These are phyloP conservation scores for Claviceps paspali DNA, from an alignment of 2,329 filamentous ascomycete genomes.

Conservation along the genomic window DNA sequence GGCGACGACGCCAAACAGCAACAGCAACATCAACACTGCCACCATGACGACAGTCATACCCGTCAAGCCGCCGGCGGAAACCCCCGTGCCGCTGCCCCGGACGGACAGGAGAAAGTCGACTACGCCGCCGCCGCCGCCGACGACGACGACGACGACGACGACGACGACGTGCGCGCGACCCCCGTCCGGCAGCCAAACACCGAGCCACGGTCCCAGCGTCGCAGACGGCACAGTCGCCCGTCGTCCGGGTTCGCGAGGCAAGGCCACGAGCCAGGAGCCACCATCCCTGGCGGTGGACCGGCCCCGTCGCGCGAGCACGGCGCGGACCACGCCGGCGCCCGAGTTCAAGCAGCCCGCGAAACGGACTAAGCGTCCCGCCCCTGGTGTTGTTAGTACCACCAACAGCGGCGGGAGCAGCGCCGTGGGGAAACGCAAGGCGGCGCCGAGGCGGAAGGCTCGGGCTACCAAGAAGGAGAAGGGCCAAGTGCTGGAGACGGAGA, in stretches of 20 bases:
- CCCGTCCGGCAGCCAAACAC: conserved; percentile 20
- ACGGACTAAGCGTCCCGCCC: conserved; percentile 54
- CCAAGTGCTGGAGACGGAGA: conserved; percentile 24
- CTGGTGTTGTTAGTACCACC: conserved; percentile 52
- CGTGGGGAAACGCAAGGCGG: conserved; percentile 56
- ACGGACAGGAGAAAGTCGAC: conserved; percentile 17
- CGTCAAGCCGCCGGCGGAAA: conserved; percentile 19
- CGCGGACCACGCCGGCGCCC: conserved; percentile 40
- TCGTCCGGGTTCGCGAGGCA: conserved; percentile 37
- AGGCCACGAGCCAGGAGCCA: conserved; percentile 36
- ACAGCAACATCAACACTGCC: conserved; percentile 7
- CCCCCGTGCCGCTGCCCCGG: conserved; percentile 22
- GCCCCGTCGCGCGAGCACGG: conserved; percentile 39
- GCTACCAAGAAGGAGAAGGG: conserved; percentile 33
- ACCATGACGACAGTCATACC: conserved; percentile 16
- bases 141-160: conserved; percentile 4
- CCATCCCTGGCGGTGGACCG: conserved; percentile 36
- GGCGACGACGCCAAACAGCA: background rate
- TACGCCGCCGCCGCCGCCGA: conserved; percentile 15
- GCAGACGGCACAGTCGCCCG: conserved; percentile 20
- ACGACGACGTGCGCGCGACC: conserved; percentile 9
- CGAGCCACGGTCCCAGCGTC: conserved; percentile 19
- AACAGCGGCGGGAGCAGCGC: conserved; percentile 48
- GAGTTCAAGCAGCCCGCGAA: conserved; percentile 30
- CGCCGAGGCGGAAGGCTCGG: conserved; percentile 49